Conservation (phyloP, 2,329 filamentous ascomycete species). For the Rugonectria rugulosa region DNA sequence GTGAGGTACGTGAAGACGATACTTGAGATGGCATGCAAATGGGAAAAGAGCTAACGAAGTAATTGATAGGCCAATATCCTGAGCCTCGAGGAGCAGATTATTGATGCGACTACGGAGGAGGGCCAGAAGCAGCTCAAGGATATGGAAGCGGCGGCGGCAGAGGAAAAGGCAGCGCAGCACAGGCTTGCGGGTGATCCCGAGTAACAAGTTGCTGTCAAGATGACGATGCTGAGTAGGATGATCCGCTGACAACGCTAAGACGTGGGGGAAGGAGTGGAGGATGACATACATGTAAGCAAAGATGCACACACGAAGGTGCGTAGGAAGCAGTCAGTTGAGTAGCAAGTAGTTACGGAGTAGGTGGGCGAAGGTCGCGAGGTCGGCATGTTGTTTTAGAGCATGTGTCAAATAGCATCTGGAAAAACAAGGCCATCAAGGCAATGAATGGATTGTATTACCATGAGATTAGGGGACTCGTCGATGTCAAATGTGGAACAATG, state of each 20-base stretch:
- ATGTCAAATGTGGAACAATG: too few species aligned
- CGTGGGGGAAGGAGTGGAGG: not conserved
- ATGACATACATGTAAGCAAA: conserved; percentile 9
- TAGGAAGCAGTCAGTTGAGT: too few species aligned
- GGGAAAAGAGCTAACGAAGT: conserved; percentile 32
- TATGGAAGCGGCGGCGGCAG: conserved; percentile 61
- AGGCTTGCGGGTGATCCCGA: conserved; percentile 49
- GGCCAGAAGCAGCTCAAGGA: conserved; percentile 80
- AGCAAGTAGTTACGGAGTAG: not conserved
- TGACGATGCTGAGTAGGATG: not conserved
- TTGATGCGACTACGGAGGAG: conserved; percentile 92
- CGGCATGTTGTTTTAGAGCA: too few species aligned
- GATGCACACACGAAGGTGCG: too few species aligned
- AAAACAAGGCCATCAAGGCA: too few species aligned
- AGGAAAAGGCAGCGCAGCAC: too few species aligned
- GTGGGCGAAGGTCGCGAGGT: too few species aligned
- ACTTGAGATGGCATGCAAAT: not conserved
- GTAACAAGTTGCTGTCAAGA: conserved; percentile 32
- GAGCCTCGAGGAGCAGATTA: conserved; percentile 90
- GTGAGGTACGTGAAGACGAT: conserved; percentile 61
- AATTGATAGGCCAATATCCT: conserved; percentile 76
- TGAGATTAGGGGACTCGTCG: too few species aligned
- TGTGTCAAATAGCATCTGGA: too few species aligned
- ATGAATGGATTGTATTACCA: too few species aligned
- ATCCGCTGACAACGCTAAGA: not conserved